Evolutionary conservation across 1,139 yeast genomes (phyloP), one percentile per base, ranked within the genome.

Genomic region (Geotrichum aggregatum): DNA sequence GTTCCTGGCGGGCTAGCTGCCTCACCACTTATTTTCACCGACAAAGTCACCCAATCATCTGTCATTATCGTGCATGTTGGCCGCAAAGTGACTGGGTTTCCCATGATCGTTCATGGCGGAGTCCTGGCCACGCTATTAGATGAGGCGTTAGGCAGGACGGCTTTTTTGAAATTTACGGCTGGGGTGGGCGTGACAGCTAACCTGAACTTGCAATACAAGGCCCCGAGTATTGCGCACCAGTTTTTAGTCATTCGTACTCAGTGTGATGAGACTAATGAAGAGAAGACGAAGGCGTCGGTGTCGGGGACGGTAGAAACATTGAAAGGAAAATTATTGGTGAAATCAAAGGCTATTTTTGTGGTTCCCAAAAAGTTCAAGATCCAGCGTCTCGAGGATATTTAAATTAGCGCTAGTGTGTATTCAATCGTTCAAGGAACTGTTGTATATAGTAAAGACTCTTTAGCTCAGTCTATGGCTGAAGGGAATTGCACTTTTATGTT

Each of bases 41-140:
- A 86, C 59, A 68, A 71, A 2, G 61, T 70, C 7, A 71, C 70
- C 34, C 77, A 81, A 1, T 75, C 79, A 54, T 84, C 87, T 56
- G 76, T 84, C 0, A 76, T 86, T 0, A 78, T 88, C 0, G 75
- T 87, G 26, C 95, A 88, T 66, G 76, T 85, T 49, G 97, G 98
- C 0, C 80, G 84, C 63, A 77, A 78, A 57, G 70, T 89, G 31
- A 83, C 94, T 47, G 97, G 98, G 1, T 89, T 84, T 64, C 97
- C 97, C 1, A 82, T 87, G 61, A 72, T 91, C 35, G 78, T 88
- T 0, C 98, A 91, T 64, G 98, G 98, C 3, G 98, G 98, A 0
- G 80, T 91, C 39, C 68, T 91, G 36, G 95, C 94, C 8, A 84
- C 95, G 0, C 71, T 91, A n/a, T 71, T 88, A 54, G 94, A 87